A percentile compares a stretch with the other conserved stretches of the same genome.
Conservation (phyloP, 148 eudicot species). For the Cornus suecica region DNA sequence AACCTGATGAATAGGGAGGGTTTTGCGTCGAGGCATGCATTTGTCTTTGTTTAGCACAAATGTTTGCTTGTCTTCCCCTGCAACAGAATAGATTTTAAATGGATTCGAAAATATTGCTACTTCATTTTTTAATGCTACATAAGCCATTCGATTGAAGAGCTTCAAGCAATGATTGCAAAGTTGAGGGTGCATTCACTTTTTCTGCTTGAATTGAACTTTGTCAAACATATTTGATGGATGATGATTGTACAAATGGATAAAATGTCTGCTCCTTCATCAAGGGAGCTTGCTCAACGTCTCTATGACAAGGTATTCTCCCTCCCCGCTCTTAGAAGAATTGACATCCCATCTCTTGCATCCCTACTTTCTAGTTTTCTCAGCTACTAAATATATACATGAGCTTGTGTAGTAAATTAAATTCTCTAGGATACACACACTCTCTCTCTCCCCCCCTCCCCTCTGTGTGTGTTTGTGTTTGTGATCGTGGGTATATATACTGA, state of each 20-base stretch:
- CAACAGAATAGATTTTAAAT: no score
- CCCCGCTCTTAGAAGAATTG: not conserved
- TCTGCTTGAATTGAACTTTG: conserved; percentile 23
- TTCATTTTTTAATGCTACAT: no score
- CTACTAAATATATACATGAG: not conserved
- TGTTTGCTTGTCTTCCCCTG: no score
- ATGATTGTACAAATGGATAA: conserved; percentile 51
- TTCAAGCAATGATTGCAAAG: not conserved
- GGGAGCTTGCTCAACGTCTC: conserved; percentile 45
- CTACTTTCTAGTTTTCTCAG: not conserved
- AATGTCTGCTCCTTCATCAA: conserved; percentile 33
- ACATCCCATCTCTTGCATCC: not conserved
- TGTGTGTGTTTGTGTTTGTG: not conserved
- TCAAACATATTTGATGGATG: conserved; percentile 18
- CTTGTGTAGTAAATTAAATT: no score
- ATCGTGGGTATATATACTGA: not conserved
- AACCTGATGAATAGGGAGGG: not conserved
- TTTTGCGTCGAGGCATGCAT: no score
- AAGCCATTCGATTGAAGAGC: not conserved
- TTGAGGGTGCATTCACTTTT: not conserved
- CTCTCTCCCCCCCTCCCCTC: no score
- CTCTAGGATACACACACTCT: not conserved
- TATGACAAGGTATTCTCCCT: conserved; percentile 43
- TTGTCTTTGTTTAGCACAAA: not conserved
- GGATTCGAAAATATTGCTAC: no score